A percentile compares a stretch with the other conserved stretches of the same genome.
phyloP scores from a whole-genome alignment of 208 protist species.

The Tritrichomonas foetus region DNA sequence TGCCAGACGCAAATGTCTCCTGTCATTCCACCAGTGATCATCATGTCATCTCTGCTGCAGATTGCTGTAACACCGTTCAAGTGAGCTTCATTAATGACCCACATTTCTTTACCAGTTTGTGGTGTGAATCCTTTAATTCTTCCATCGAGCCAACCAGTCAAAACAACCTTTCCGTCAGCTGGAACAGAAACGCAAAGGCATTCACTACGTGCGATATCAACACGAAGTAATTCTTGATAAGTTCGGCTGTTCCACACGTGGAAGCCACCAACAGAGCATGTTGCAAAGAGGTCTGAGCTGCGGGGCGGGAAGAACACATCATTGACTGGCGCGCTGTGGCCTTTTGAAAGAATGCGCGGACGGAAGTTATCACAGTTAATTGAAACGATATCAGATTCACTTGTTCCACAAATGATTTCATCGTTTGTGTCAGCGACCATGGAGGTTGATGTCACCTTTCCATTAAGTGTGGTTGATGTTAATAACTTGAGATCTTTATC shows the following conservation, averaged over 20 bases:
- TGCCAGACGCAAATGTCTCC: slow-evolving; percentile 76
- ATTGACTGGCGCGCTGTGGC: slow-evolving; percentile 76
- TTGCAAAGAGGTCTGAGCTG: slow-evolving; percentile 80
- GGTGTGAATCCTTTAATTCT: slow-evolving; percentile 81
- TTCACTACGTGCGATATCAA: slow-evolving; percentile 73
- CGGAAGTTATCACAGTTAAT: slow-evolving; percentile 74
- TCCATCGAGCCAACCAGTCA: slow-evolving; percentile 81
- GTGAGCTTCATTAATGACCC: slow-evolving; percentile 84
- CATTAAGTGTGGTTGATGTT: slow-evolving; percentile 64
- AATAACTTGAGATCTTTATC: slow-evolving; percentile 72
- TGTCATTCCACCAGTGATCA: slow-evolving; percentile 79
- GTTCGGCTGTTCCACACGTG: slow-evolving; percentile 79
- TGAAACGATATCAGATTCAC: slow-evolving; percentile 75
- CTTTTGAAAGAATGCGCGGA: slow-evolving; percentile 71
- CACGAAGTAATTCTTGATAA: slow-evolving; percentile 78
- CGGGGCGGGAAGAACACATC: slow-evolving; percentile 77
- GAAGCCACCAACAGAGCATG: slow-evolving; percentile 56
- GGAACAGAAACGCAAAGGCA: slow-evolving; percentile 81
- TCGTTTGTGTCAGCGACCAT: slow-evolving; percentile 56
- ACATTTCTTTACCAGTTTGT: slow-evolving; percentile 78
- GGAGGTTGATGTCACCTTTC: slow-evolving; percentile 73
- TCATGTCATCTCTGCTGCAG: slow-evolving; percentile 63
- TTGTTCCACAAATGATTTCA: slow-evolving; percentile 77
- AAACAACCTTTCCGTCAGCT: slow-evolving; percentile 76
- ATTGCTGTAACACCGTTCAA: slow-evolving; percentile 81